Base-by-base conservation (phyloP, 2,329 filamentous ascomycete genomes). In the Sordariomycetes sp. region DNA sequence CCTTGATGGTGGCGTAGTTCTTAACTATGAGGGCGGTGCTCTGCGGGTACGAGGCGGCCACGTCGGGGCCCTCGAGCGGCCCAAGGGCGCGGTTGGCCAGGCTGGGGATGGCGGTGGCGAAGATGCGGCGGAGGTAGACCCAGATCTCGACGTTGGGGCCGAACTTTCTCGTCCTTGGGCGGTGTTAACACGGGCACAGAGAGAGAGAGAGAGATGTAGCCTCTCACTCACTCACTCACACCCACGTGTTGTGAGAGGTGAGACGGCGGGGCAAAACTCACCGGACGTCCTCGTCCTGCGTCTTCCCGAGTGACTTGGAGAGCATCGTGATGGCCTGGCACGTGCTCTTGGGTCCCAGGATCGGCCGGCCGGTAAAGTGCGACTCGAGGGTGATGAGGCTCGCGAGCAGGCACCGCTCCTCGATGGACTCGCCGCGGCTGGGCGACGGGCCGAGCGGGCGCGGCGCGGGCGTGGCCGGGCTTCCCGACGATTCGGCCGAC, bases 81-180 rank as follows among this genome's bases (percentile, higher is more conserved):
- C 80, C 81, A 35, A 86, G 75, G 1, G 82, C 84, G 59, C 83
- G 77, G 22, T 77, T 79, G 12, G 81, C 83, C 54, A 87, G 72
- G 58, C 77, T 80, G 2, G 82, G 81, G 55, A 86, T 79, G 11
- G 83, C 81, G 35, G 81, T 79, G 20, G 76, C 78, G 64, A 87
- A 84, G 62, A 84, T 82, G 59, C 78, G 77, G 32, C 81, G 80
- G 60, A 87, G 72, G 73, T 82, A 84, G 63, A 86, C 79, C 83
- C 83, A 87, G 59, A 86, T 80, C 61, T 80, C 79, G 32, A 87
- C 79, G 62, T 86, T 87, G 60, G 78, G 78, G 82, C 82, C 46
- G 87, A 70, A 2, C 76, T 75, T 66, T 86, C 83, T 62, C 81
- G 16, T 57, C 20, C 53, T 48, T 16, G 35, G 8, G 51, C n/a